A percentile compares a stretch with the other conserved stretches of the same genome.
phyloP scores from a whole-genome alignment of 179 eudicot genomes.

The Vitellaria paradoxa region DNA sequence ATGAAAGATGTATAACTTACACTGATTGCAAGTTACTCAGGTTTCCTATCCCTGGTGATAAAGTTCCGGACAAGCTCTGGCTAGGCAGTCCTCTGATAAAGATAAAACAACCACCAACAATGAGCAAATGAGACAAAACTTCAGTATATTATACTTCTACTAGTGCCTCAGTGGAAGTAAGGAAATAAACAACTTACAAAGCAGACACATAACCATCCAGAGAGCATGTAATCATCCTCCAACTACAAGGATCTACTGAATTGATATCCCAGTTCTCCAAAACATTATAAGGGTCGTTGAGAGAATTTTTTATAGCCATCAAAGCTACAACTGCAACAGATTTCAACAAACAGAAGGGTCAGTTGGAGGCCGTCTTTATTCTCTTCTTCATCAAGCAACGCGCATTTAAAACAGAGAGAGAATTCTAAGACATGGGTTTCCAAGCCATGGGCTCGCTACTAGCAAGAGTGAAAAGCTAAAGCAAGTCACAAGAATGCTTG shows the following conservation, averaged over 20 bases:
- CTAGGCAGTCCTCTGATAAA: slow-evolving; percentile 75
- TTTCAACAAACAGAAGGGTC: neutral
- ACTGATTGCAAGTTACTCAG: slow-evolving; percentile 72
- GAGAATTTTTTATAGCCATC: slow-evolving; percentile 59
- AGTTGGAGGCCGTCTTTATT: neutral
- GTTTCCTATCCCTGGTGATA: slow-evolving; percentile 82
- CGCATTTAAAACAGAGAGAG: slow-evolving; percentile 10
- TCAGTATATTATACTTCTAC: neutral
- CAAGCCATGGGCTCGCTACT: neutral
- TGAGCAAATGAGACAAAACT: neutral
- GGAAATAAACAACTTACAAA: slow-evolving; percentile 48
- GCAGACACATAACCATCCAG: slow-evolving; percentile 65
- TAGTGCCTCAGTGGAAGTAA: neutral
- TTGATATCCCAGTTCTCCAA: slow-evolving; percentile 80
- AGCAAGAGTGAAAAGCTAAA: too few species aligned
- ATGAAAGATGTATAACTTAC: slow-evolving; percentile 34
- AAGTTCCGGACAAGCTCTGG: slow-evolving; percentile 69
- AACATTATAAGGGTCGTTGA: slow-evolving; percentile 68
- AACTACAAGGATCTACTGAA: slow-evolving; percentile 91
- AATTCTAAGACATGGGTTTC: neutral
- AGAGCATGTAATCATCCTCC: slow-evolving; percentile 88
- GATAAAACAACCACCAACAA: neutral
- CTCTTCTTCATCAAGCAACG: neutral
- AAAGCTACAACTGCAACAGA: slow-evolving; percentile 72
- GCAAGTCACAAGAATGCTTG: neutral